Conservation (phyloP, 2,329 filamentous ascomycete genomes). For the Aspergillus nomiae region DNA sequence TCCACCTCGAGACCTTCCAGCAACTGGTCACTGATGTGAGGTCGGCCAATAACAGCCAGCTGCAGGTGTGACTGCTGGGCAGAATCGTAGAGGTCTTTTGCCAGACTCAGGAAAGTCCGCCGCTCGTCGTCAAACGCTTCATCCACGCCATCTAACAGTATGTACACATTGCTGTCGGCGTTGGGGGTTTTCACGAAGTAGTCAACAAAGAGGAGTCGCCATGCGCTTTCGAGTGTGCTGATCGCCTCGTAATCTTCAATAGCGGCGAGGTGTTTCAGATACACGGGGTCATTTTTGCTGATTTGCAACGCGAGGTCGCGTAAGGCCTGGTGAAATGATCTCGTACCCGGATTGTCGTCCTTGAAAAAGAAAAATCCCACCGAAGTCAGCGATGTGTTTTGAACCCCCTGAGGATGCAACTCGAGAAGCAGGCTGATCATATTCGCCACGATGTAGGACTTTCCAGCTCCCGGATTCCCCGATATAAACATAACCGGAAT, state of each 20-base stretch:
- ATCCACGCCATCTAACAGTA: constrained; percentile 53
- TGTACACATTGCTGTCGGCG: constrained; percentile 38
- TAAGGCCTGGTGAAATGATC: constrained; percentile 50
- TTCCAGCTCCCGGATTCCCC: constrained; percentile 51
- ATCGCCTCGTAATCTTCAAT: constrained; percentile 44
- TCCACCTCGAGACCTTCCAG: constrained; percentile 32
- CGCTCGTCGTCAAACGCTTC: constrained; percentile 47
- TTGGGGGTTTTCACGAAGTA: constrained; percentile 39
- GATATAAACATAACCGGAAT: constrained; percentile 48
- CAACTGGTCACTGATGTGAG: constrained; percentile 46
- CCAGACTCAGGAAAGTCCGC: constrained; percentile 39
- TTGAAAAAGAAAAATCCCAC: constrained; percentile 55
- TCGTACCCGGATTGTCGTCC: constrained; percentile 50
- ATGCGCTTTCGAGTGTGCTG: constrained; percentile 49
- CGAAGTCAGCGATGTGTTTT: constrained; percentile 24
- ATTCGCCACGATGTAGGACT: constrained; percentile 50
- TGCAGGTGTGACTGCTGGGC: constrained; percentile 29
- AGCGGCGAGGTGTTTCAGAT: constrained; percentile 45
- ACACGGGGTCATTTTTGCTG: constrained; percentile 49
- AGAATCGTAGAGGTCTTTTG: constrained; percentile 30
- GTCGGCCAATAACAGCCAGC: constrained; percentile 42
- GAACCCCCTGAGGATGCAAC: constrained; percentile 30
- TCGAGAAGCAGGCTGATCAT: constrained; percentile 44
- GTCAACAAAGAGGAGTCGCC: constrained; percentile 44
- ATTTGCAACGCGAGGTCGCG: constrained; percentile 52